Base-by-base conservation (phyloP, 345 rosid genomes). In the Anacardium occidentale region DNA sequence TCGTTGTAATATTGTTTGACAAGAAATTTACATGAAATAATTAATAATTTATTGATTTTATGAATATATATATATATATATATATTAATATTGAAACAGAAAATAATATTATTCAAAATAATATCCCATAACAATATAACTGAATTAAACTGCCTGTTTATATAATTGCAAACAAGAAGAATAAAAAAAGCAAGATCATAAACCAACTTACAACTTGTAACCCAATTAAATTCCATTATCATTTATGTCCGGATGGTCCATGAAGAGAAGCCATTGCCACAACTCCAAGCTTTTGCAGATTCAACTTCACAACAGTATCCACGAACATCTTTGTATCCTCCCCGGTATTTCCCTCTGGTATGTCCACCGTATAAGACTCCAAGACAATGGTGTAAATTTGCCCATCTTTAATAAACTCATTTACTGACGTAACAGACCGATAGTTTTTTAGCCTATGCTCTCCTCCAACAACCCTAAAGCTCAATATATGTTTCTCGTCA, bases 271-370 rank as follows among this genome's bases (percentile, higher is more conserved):
- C 79, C 69, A 79, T 77, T 17, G 96, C 81, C 12, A 81, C 87
- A 32, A 85, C 82, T n/a, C 78, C 91, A 8, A 93, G 91, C 86
- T 93, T 93, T 53, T 93, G 97, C 65, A 93, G 91, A 74, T 93
- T 93, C 78, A 89, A 82, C 82, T 93, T 93, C n/a, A 93, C 91
- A 21, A 93, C 98, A 62, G 98, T 93, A 64, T 91, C 97, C 24
- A 76, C 93, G 37, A 93, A 93, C 97, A 93, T 90, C 85, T 89
- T 91, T 0, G 97, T 87, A 74, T 93, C 97, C 53, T 80, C 91
- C 22, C 62, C 88, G 0, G 95, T 86, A 57, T 93, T 93, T 1
- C 97, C 98, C 6, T 85, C 87, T 7, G 98, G 98, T 24, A 93
- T 87, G 75, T 93, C 98, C 47, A 93, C 98, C 8, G 74, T 71